Base-by-base conservation (phyloP, 2,329 filamentous ascomycete genomes). In the Geosmithia flava region DNA sequence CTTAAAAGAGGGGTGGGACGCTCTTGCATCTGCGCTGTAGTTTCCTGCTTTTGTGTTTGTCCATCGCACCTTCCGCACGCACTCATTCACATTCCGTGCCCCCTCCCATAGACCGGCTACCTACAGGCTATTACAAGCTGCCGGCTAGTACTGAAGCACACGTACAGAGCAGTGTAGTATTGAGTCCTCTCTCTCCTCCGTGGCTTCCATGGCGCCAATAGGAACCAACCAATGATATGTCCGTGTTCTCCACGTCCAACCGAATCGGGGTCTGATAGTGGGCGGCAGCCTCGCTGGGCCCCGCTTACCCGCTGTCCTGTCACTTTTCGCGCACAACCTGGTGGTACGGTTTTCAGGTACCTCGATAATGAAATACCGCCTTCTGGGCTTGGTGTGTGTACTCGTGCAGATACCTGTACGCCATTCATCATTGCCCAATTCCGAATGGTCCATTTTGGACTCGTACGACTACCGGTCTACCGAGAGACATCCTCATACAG, bases 231-330 rank as follows among this genome's bases (percentile, higher is more conserved):
- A 44, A 44, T 44, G 11, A 44, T 3, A 13, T 3, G 20, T 16
- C 43, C 20, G 6, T 6, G 7, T 20, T 42, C n/a, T 6, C 43
- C 43, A n/a, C 43, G 16, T 44, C 20, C n/a, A 45, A 16, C 44
- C n/a, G 43, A 19, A 19, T 30, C 27, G 37, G 29, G 29, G 44
- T 20, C 33, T 15, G 45, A 45, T 33, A 41, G 45, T 41, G 45
- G 45, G 30, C 19, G 37, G 41, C 45, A 47, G 45, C 45, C 45
- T 47, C 45, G 45, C 30, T 41, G 37, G 37, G 17, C 13, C 20
- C 20, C 40, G 42, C 42, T 16, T 44, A 20, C 42, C 42, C 42
- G 17, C 41, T 19, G 29, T 30, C 29, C 29, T 30, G 29, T 30
- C 29, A 30, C 29, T 30, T 30, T 30, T 30, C 7, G 11, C 29